These are phyloP conservation scores for Zopfochytrium polystomum DNA, from an alignment of 371 early-diverging fungal genomes.

Conservation along the genomic window DNA sequence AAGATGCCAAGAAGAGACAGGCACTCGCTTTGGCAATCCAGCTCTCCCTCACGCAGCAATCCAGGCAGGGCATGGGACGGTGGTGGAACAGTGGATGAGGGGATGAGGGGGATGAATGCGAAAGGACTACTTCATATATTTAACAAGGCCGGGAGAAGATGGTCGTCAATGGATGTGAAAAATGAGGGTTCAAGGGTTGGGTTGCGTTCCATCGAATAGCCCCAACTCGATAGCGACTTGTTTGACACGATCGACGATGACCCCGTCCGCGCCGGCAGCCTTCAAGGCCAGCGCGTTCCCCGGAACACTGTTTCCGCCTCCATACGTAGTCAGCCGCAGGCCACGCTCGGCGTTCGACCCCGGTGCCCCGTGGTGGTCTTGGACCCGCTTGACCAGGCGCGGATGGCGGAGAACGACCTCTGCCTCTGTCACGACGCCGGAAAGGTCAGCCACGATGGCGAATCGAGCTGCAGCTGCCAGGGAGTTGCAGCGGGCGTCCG, in stretches of 20 bases:
- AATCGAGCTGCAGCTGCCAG: conserved; percentile 80
- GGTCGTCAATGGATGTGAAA: too few relatives aligned
- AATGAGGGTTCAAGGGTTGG: too few relatives aligned
- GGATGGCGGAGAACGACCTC: conserved; percentile 79
- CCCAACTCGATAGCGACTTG: too few relatives aligned
- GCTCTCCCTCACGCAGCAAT: too few relatives aligned
- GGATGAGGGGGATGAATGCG: too few relatives aligned
- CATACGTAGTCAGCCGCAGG: conserved; percentile 83
- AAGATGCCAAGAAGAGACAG: too few relatives aligned
- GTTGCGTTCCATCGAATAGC: too few relatives aligned
- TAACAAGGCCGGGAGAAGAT: too few relatives aligned
- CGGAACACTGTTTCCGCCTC: conserved; percentile 73
- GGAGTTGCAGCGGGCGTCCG: conserved; percentile 82
- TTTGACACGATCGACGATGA: conserved; percentile 57
- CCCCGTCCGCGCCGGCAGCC: conserved; percentile 53
- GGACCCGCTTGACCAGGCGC: conserved; percentile 47
- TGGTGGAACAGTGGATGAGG: too few relatives aligned
- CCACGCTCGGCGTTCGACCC: conserved; percentile 36
- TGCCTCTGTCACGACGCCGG: conserved; percentile 82
- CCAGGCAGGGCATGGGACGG: too few relatives aligned
- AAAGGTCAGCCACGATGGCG: conserved; percentile 68
- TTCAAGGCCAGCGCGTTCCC: conserved; percentile 70
- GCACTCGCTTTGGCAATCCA: too few relatives aligned
- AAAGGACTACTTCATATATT: too few relatives aligned
- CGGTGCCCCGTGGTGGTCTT: conserved; percentile 21